phyloP scores from a whole-genome alignment of 2,329 filamentous ascomycete species.

The Raffaelea ambrosiae region DNA sequence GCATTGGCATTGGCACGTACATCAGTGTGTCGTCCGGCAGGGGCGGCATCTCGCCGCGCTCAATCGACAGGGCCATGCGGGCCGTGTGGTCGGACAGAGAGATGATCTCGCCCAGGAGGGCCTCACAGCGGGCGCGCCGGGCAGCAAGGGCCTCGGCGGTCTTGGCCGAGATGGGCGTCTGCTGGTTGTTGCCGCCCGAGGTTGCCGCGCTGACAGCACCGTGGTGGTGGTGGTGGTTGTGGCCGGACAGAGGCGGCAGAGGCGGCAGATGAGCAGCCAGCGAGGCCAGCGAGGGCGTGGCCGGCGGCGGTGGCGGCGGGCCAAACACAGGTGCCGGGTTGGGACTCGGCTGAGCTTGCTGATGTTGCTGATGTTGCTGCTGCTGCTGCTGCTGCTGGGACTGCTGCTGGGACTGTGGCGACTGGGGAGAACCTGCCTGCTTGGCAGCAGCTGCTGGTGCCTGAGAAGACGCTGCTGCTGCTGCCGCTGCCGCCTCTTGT shows the following conservation, averaged over 20 bases:
- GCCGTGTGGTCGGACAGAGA: slow-evolving; percentile 34
- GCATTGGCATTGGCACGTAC: neutral
- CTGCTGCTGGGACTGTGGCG: neutral
- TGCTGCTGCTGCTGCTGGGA: neutral
- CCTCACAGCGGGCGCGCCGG: slow-evolving; percentile 19
- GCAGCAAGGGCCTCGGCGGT: slow-evolving; percentile 10
- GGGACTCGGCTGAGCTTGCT: neutral
- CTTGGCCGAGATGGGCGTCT: slow-evolving; percentile 8
- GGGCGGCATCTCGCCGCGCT: slow-evolving; percentile 15
- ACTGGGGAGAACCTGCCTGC: too few species aligned
- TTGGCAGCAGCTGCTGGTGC: neutral
- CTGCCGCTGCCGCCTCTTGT: neutral
- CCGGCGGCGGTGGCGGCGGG: slow-evolving; percentile 11
- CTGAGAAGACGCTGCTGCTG: neutral
- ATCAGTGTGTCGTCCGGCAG: slow-evolving; percentile 12
- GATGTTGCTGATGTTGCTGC: neutral
- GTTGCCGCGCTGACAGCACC: neutral
- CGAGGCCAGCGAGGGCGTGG: slow-evolving; percentile 6
- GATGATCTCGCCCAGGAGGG: slow-evolving; percentile 26
- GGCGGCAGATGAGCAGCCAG: slow-evolving; percentile 10
- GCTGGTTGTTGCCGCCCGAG: neutral
- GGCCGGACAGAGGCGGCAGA: slow-evolving; percentile 3
- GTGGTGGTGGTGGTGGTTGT: slow-evolving; percentile 3
- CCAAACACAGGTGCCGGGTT: slow-evolving; percentile 9
- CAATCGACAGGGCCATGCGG: slow-evolving; percentile 27